Percentiles rank a stretch among this genome's conserved stretches.
Conservation (phyloP, 2,329 filamentous ascomycete genomes). For the Pseudohalonectria lignicola region DNA sequence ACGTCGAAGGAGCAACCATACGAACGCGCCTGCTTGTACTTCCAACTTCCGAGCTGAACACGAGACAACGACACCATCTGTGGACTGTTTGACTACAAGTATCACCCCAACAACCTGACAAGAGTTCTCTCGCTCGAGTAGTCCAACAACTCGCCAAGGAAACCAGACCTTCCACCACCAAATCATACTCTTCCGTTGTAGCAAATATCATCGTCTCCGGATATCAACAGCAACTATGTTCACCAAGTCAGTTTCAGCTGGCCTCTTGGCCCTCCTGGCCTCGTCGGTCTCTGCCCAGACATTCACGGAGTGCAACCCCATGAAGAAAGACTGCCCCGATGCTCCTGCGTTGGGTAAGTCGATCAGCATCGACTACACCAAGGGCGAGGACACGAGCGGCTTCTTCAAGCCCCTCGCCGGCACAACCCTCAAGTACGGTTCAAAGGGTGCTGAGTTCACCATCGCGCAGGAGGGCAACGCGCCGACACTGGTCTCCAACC, state of each 20-base stretch:
- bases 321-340: constrained; percentile 52
- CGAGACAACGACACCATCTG: too few species aligned
- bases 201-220: too few species aligned
- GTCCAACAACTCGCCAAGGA: background rate
- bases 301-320: constrained; percentile 42
- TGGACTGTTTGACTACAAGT: too few species aligned
- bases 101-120: too few species aligned
- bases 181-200: too few species aligned
- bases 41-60: too few species aligned
- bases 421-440: constrained; percentile 33
- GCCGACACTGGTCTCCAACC: constrained; percentile 63
- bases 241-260: constrained; percentile 31
- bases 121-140: background rate
- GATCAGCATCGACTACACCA: constrained; percentile 61
- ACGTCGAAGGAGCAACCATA: background rate
- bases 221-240: constrained; percentile 23
- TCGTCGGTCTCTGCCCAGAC: constrained; percentile 42
- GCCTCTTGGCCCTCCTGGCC: constrained; percentile 37
- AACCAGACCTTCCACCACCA: background rate
- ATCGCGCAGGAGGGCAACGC: constrained; percentile 58
- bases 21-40: background rate
- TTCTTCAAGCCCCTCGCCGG: constrained; percentile 34
- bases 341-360: constrained; percentile 65
- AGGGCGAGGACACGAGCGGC: constrained; percentile 37
- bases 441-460: constrained; percentile 43